Conservation (phyloP, 345 rosid species). For the Nasturtium officinale region DNA sequence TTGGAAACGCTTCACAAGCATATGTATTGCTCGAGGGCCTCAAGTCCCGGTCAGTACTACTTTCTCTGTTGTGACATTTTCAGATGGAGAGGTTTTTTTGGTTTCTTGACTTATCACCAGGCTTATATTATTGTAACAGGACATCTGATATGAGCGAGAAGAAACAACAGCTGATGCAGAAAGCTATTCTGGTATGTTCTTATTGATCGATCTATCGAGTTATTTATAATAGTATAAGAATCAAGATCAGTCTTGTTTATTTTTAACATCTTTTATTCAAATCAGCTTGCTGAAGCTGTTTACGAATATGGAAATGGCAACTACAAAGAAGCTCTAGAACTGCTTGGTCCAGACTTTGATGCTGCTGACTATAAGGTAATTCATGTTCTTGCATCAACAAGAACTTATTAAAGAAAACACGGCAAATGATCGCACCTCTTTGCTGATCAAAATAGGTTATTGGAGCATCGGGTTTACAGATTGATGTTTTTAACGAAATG, state of each 20-base stretch:
- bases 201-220: slow-evolving; percentile 5
- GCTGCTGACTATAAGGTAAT: slow-evolving; percentile 67
- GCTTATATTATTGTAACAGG: slow-evolving; percentile 37
- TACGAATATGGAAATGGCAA: slow-evolving; percentile 62
- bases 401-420: neutral
- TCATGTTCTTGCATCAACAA: slow-evolving; percentile 1
- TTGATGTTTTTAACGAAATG: slow-evolving; percentile 78
- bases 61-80: neutral
- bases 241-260: neutral
- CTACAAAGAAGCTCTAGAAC: slow-evolving; percentile 50
- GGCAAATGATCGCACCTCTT: neutral
- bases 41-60: slow-evolving; percentile 54
- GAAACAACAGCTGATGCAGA: slow-evolving; percentile 68
- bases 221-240: neutral
- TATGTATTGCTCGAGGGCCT: slow-evolving; percentile 64
- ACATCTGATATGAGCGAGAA: slow-evolving; percentile 57
- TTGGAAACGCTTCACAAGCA: slow-evolving; percentile 60
- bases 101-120: slow-evolving; percentile 20
- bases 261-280: neutral
- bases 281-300: slow-evolving; percentile 78
- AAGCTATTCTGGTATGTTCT: slow-evolving; percentile 60
- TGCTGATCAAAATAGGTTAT: slow-evolving; percentile 47
- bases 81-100: slow-evolving; percentile 11
- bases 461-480: slow-evolving; percentile 85
- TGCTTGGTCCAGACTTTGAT: slow-evolving; percentile 72